Evolutionary conservation across 805 yeast species (phyloP), one percentile per base, ranked within the genome.

Genomic region (Ogataea pini): DNA sequence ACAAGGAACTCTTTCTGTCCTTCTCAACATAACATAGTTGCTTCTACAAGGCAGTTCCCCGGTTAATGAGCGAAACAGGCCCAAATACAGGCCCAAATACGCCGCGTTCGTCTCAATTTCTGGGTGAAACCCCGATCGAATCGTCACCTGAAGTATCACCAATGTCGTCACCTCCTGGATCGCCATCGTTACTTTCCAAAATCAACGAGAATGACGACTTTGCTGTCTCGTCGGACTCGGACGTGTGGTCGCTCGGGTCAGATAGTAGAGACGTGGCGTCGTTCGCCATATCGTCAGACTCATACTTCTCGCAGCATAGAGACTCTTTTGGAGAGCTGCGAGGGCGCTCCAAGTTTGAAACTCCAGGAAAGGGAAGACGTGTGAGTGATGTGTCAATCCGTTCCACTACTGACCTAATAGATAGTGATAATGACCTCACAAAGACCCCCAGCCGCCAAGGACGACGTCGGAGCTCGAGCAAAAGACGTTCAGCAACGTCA

Each of bases 301-400:
- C 69, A 7, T 66, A 66, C 34, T 66, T 60, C 46, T 63, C 68
- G 18, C 67, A 62, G 40, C 64, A 66, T 32, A 44, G 70, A 42
- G 65, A 56, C 18, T 57, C 62, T 1, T 55, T 57, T 43, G 57
- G 58, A 13, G 64, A 58, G 40, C 42, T 51, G 20, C 39, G 60
- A 10, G 63, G 63, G 3, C 55, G 60, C 17, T 55, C 44, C 19
- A 32, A 56, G 8, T 60, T 53, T 12, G 52, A 52, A 13, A 44
- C 56, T 7, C 28, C 43, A 34, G 32, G 39, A 22, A 57, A 57
- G 17, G 47, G 42, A 10, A 51, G 66, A 42, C 54, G 68, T 9
- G 34, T 45, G 7, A 63, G 69, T 52, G 66, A 63, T 52, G 54
- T 54, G 7, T 63, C 68, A 10, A 57, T 56, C 36, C 47, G 54